Evolutionary conservation across 768 basidiomycete species (phyloP), one percentile per base, ranked within the genome.

Genomic region (Lactarius quietus): DNA sequence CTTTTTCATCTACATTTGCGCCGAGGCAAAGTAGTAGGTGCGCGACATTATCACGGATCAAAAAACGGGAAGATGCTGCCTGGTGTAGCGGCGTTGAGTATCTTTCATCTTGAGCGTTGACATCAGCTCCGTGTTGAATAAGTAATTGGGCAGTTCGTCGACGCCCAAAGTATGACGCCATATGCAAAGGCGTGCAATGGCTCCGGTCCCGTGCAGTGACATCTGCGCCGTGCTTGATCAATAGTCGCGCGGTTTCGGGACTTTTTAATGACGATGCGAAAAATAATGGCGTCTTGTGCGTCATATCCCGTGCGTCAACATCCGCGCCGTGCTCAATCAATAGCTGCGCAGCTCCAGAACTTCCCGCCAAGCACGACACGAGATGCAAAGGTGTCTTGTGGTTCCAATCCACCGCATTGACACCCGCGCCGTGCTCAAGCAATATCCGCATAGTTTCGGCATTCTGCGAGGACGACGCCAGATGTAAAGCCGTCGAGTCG

Each of bases 181-280:
- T 9, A 43, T 43, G 43, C 9, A 43, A n/a, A 43, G 43, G 43
- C n/a, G 43, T 43, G 9, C 9, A n/a, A 20, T n/a, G 43, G 43
- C 17, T n/a, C 3, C 15, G 8, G n/a, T 43, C 20, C 15, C 20
- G 43, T n/a, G 43, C 7, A 9, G 7, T 43, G 3, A 43, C 43
- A 5, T 43, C 43, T 9, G 43, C 43, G 5, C 43, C 43, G 20
- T 43, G 20, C 92, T 93, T 0, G 96, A 95, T 3, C 84, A 98
- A 0, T 93, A 98, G 71, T 82, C 98, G 41, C 8, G 20, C 41
- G 41, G 18, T 20, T 18, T 43, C 41, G 18, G 7, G 41, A 17
- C 18, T 7, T 7, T 7, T 8, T 8, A 33, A 33, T 2, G 18
- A 43, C 8, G 20, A 43, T 18, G 20, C 41, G 1, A 7, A 6